Conservation (phyloP, 1,284 basidiomycete genomes). For the Mixia osmundae region DNA sequence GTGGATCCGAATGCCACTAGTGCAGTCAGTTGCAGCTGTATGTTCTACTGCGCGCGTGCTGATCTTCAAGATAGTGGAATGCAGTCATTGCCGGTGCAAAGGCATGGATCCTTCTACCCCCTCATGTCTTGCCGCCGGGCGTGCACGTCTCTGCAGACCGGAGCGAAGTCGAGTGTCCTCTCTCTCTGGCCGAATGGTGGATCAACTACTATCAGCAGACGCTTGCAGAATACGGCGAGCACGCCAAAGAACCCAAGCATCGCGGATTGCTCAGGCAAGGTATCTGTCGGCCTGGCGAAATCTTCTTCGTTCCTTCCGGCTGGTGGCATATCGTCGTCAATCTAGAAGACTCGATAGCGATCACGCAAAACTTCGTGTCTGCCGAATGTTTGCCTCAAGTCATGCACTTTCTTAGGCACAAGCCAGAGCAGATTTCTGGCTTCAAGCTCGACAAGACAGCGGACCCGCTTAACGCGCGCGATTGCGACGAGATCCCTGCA, state of each 20-base stretch:
- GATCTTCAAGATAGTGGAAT: slow-evolving; percentile 27
- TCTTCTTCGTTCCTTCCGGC: slow-evolving; percentile 16
- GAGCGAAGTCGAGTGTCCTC: slow-evolving; percentile 22
- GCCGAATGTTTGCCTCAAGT: slow-evolving; percentile 22
- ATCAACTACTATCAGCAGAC: slow-evolving; percentile 22
- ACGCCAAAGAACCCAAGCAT: slow-evolving; percentile 11
- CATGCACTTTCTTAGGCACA: slow-evolving; percentile 24
- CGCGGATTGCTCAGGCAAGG: slow-evolving; percentile 22
- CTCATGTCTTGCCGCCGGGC: slow-evolving; percentile 23
- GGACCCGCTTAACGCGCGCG: too few species aligned
- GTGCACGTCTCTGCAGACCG: slow-evolving; percentile 23
- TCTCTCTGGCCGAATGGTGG: slow-evolving; percentile 25
- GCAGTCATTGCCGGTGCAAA: slow-evolving; percentile 23
- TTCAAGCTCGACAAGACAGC: slow-evolving; percentile 17
- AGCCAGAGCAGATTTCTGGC: slow-evolving; percentile 24
- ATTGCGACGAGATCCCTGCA: neutral
- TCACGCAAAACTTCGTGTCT: slow-evolving; percentile 28
- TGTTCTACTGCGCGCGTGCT: slow-evolving; percentile 13
- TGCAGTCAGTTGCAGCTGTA: neutral
- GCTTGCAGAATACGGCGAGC: slow-evolving; percentile 19
- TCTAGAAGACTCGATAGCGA: slow-evolving; percentile 21
- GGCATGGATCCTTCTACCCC: slow-evolving; percentile 26
- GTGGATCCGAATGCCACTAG: slow-evolving; percentile 12
- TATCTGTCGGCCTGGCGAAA: slow-evolving; percentile 22
- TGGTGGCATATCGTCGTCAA: slow-evolving; percentile 23